phyloP scores from a whole-genome alignment of 495 filamentous ascomycete genomes.

The Niebla homalea region DNA sequence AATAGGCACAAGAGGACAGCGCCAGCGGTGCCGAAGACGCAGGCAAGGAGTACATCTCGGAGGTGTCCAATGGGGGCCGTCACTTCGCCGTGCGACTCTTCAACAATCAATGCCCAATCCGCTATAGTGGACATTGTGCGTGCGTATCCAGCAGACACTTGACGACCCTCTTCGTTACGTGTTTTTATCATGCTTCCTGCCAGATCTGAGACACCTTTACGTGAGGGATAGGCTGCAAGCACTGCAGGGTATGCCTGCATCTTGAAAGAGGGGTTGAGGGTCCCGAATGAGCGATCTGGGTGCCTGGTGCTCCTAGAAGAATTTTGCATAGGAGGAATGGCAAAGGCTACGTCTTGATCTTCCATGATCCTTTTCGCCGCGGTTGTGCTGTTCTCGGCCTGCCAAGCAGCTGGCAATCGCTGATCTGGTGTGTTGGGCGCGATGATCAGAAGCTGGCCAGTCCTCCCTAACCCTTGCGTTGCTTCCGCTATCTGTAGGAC shows the following conservation, averaged over 20 bases:
- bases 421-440: conserved; percentile 53
- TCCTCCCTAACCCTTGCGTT: conserved; percentile 51
- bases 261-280: conserved; percentile 38
- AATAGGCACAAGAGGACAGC: conserved; percentile 52
- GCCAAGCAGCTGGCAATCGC: conserved; percentile 34
- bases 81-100: conserved; percentile 60
- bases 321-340: conserved; percentile 25
- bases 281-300: conserved; percentile 16
- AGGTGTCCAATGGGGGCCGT: conserved; percentile 60
- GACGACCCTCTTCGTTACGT: conserved; percentile 49
- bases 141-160: conserved; percentile 61
- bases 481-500: conserved; percentile 45
- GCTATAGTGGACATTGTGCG: conserved; percentile 48
- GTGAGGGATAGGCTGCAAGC: conserved; percentile 35
- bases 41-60: conserved; percentile 63
- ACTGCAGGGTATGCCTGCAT: conserved; percentile 44
- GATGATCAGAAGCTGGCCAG: conserved; percentile 53
- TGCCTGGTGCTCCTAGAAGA: conserved; percentile 20
- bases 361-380: conserved; percentile 4
- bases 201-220: conserved; percentile 37
- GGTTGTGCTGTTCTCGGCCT: conserved; percentile 7
- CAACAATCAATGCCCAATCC: conserved; percentile 71
- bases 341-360: conserved; percentile 20
- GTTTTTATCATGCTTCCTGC: conserved; percentile 52
- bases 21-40: conserved; percentile 71